phyloP scores from a whole-genome alignment of 495 filamentous ascomycete species.

The Cladorrhinum samala region DNA sequence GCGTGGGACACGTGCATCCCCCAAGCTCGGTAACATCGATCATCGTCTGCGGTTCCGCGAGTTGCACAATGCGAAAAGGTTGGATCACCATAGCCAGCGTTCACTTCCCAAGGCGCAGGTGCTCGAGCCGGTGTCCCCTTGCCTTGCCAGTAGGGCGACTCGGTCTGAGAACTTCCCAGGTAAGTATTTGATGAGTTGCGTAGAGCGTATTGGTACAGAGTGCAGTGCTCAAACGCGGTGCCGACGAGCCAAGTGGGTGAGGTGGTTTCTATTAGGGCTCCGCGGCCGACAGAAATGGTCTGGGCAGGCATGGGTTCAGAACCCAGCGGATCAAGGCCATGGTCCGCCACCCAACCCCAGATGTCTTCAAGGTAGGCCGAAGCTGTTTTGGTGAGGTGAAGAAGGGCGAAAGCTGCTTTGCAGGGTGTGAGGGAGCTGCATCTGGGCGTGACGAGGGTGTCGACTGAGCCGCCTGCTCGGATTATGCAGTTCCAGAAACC shows the following conservation, averaged over 20 bases:
- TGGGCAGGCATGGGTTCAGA: constrained; percentile 19
- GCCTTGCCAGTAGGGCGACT: constrained; percentile 69
- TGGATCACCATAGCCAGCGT: constrained; percentile 13
- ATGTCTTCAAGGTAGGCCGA: constrained; percentile 53
- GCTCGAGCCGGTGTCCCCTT: constrained; percentile 46
- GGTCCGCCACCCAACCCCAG: constrained; percentile 52
- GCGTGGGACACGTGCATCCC: constrained; percentile 32
- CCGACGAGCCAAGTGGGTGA: constrained; percentile 53
- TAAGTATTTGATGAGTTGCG: constrained; percentile 56
- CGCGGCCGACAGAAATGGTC: constrained; percentile 46
- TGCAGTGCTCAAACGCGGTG: constrained; percentile 64
- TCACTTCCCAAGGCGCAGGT: constrained; percentile 16
- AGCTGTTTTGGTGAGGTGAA: constrained; percentile 43
- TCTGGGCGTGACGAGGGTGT: constrained; percentile 35
- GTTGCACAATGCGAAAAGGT: constrained; percentile 16
- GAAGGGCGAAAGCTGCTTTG: constrained; percentile 45
- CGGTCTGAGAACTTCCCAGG: constrained; percentile 62
- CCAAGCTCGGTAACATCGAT: constrained; percentile 38
- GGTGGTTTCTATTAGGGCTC: constrained; percentile 42
- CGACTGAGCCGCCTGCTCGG: constrained; percentile 51
- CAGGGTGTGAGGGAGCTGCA: constrained; percentile 35
- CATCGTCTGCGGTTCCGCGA: constrained; percentile 10
- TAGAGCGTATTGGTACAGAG: constrained; percentile 69
- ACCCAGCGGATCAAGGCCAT: constrained; percentile 36
- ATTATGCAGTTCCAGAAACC: constrained; percentile 53